Evolutionary conservation across 2,329 filamentous ascomycete genomes (phyloP), one percentile per base, ranked within the genome.

Genomic region (Hyphodiscus sp.): DNA sequence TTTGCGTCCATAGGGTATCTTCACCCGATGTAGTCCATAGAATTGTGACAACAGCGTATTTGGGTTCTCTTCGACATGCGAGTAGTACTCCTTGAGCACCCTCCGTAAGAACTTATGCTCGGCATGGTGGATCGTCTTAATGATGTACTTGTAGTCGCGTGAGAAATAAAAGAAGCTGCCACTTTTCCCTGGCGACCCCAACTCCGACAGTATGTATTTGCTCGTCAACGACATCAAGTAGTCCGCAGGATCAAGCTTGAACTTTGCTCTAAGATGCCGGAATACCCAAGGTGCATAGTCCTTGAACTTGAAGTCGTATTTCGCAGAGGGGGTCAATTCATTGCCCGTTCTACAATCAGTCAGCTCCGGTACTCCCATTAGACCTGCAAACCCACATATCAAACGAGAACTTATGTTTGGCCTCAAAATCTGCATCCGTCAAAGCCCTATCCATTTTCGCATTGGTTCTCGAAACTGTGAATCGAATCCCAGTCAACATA

Each of bases 271-370:
- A 44, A 99, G 79, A 72, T 91, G 89, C 65, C 94, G 89, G 73
- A 99, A 99, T 55, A 99, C 94, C 91, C 92, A 97, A 53, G 94
- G 94, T n/a, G 92, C 92, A 71, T 99, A 99, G 74, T 99, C 94
- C 75, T 99, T 99, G 79, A 99, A 99, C 73, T 99, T 99, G 83
- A 99, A 99, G 74, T 99, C 94, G 76, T 99, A 99, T 73, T 99
- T 97, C 63, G 94, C 91, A 58, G 92, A 96, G 20, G 94, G 94
- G 5, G 95, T 95, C 69, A 99, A 77, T 75, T 99, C 94, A 70
- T 96, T 96, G 60, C 94, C 94, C 61, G 91, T 95, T 68, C 88
- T 91, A 66, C 53, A 49, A 41, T 52, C 29, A 38, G 65, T 75
- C 63, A 79, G 75, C 58, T 58, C 47, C 52, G 13, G 41, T 18